These are phyloP conservation scores for Termitomyces sp. DNA, from an alignment of 768 basidiomycete species.

Conservation along the genomic window DNA sequence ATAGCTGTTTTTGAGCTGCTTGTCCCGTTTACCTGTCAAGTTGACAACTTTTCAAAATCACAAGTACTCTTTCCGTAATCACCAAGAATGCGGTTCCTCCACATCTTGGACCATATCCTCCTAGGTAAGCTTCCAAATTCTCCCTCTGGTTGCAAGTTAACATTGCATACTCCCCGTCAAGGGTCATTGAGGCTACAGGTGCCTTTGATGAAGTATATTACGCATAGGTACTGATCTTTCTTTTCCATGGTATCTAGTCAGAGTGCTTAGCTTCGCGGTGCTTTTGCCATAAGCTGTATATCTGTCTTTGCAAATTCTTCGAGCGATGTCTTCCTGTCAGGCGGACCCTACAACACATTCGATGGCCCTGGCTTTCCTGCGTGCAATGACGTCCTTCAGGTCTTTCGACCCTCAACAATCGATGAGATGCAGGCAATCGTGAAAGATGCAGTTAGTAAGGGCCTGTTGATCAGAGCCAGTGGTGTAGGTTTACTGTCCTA, in stretches of 20 bases:
- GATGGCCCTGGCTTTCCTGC: constrained; percentile 30
- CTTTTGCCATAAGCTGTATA: neutral
- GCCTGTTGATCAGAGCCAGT: constrained; percentile 27
- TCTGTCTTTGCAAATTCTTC: neutral
- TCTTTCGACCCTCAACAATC: constrained; percentile 26
- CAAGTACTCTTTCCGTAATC: neutral
- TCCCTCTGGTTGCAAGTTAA: neutral
- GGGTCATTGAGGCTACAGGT: neutral
- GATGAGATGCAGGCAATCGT: constrained; percentile 27
- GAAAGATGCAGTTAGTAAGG: constrained; percentile 23
- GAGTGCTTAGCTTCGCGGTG: neutral
- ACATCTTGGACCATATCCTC: neutral
- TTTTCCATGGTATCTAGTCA: neutral
- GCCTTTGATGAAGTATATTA: neutral
- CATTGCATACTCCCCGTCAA: neutral
- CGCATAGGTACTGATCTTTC: neutral
- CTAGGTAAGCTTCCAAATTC: neutral
- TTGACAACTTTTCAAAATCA: neutral
- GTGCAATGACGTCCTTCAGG: constrained; percentile 24
- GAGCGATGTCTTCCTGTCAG: neutral
- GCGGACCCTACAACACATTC: constrained; percentile 27
- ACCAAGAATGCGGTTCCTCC: neutral
- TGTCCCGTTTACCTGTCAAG: neutral
- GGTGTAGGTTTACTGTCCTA: constrained; percentile 19
- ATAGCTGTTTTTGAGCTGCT: neutral